Base-by-base conservation (phyloP, 2,329 filamentous ascomycete species). In the Xylaria sp. region DNA sequence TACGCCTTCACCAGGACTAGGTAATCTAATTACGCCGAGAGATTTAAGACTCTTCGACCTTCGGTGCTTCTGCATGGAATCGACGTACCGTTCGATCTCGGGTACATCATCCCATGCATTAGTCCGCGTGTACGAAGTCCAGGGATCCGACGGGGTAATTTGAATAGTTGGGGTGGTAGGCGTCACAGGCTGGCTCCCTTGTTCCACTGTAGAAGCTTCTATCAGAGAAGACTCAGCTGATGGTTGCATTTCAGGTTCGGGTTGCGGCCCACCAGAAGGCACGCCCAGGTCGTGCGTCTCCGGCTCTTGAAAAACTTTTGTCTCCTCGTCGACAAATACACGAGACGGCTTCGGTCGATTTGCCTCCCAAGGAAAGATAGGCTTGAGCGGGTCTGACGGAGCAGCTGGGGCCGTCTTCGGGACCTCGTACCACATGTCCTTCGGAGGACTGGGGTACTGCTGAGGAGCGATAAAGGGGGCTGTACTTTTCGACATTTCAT, bases 21-120 rank as follows among this genome's bases (percentile, higher is more conserved):
- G 74, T 58, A 77, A 53, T 39, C 55, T 70, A 47, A 78, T 71
- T 27, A 65, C 69, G 54, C 75, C 75, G 32, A 74, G 74, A 57
- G 71, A 74, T 68, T 79, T 78, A 56, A 76, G 73, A 69, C 77
- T 80, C 51, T 71, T 75, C 48, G 76, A 73, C 54, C 82, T 81
- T 58, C 80, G 82, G 76, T 88, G 85, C 78, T 90, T 89, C 74
- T 92, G 89, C 64, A 97, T 83, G 61, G 88, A 86, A 71, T 93
- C 92, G 63, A 98, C 92, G 78, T 98, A 99, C 71, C 88, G 88
- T 75, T 93, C 90, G 74, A 99, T 99, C 72, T 93, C 92, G 12
- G 93, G 92, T 61, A 97, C 88, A 61, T 93, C 92, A 75, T 99
- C 96, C 96, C 96, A 99, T 17, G 93, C 94, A 79, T 98, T 99